Evolutionary conservation across 179 eudicot species (phyloP).

Genomic region (Camellia oleifera): DNA sequence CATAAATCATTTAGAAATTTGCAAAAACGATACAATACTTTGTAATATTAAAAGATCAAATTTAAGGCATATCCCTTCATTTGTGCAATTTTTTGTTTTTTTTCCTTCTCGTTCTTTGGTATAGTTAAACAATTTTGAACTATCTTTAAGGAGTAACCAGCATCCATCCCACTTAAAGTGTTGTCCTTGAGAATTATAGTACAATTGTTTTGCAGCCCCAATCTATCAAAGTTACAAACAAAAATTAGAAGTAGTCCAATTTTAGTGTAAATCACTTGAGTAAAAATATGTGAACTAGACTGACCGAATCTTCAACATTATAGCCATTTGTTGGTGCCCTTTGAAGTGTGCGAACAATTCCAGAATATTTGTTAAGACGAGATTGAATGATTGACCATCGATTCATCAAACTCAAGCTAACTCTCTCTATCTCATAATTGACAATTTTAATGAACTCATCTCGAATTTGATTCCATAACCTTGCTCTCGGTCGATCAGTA

Average conservation of each 20-base stretch:
- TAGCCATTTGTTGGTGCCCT: not conserved
- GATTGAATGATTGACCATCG: too few relatives aligned
- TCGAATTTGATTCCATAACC: too few relatives aligned
- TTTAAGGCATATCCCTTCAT: not conserved
- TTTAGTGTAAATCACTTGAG: not conserved
- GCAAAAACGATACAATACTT: not conserved
- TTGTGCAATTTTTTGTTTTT: conserved; percentile 1
- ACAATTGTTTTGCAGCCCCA: not conserved
- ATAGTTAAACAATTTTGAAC: not conserved
- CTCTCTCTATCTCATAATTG: too few relatives aligned
- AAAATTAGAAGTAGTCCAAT: not conserved
- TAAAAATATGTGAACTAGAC: not conserved
- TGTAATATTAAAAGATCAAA: not conserved
- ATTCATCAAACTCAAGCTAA: too few relatives aligned
- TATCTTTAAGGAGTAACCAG: not conserved
- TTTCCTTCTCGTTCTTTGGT: not conserved
- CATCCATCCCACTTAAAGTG: conserved; percentile 4
- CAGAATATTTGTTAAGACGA: too few relatives aligned
- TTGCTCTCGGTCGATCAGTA: too few relatives aligned
- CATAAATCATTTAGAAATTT: too few relatives aligned
- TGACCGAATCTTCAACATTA: not conserved
- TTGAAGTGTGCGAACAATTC: too few relatives aligned
- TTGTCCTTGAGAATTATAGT: not conserved
- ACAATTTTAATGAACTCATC: too few relatives aligned
- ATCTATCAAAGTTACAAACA: not conserved